Percentiles rank a stretch among this genome's conserved stretches.
Conservation (phyloP, 768 basidiomycete species). For the Kwoniella sp. region DNA sequence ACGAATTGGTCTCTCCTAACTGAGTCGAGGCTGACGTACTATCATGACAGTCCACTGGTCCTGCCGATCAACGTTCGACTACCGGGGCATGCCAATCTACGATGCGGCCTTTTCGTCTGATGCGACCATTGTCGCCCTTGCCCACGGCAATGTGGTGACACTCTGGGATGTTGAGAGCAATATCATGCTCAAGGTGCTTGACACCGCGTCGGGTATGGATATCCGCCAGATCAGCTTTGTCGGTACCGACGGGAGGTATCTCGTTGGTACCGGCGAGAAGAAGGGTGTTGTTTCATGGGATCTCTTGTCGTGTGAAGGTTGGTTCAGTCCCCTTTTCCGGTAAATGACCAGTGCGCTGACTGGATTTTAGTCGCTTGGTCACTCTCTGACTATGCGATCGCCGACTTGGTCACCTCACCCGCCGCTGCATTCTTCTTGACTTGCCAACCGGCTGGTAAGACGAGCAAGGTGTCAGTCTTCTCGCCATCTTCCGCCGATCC, state of each 20-base stretch:
- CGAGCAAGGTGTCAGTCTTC: constrained; percentile 6
- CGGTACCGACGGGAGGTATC: constrained; percentile 65
- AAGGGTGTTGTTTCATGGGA: constrained; percentile 50
- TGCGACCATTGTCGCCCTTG: constrained; percentile 74
- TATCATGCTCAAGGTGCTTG: constrained; percentile 59
- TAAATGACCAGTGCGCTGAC: background rate
- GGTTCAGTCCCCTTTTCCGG: constrained; percentile 13
- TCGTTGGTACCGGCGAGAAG: constrained; percentile 54
- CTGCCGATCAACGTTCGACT: constrained; percentile 66
- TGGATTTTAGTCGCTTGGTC: constrained; percentile 5
- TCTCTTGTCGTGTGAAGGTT: constrained; percentile 49
- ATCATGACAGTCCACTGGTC: constrained; percentile 65
- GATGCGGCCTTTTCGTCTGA: constrained; percentile 73
- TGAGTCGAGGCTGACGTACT: background rate
- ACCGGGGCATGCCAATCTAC: constrained; percentile 65
- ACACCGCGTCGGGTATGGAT: constrained; percentile 58
- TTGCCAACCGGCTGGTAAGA: background rate
- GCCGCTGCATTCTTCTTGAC: constrained; percentile 7
- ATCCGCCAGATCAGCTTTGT: constrained; percentile 59
- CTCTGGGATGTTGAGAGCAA: constrained; percentile 70
- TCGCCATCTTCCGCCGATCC: constrained; percentile 5
- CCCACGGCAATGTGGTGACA: constrained; percentile 63
- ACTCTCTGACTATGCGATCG: background rate
- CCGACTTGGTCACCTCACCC: background rate
- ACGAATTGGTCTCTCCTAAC: background rate